Conservation (phyloP, 78 protist genomes). For the Guillardia theta region DNA sequence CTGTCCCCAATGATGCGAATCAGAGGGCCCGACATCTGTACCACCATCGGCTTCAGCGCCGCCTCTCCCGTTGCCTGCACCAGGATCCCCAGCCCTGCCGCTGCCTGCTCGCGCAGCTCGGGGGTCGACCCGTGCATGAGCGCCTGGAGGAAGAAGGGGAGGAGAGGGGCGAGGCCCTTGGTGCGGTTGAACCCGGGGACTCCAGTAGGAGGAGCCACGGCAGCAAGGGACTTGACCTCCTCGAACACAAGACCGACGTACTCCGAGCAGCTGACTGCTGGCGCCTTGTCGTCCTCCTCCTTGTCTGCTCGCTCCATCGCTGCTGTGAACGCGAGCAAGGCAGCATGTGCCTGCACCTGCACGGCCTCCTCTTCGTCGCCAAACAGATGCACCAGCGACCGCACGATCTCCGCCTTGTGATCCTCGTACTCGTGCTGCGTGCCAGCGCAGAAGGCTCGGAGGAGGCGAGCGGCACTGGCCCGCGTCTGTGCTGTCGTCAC, state of each 20-base stretch:
- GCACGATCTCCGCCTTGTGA: background rate
- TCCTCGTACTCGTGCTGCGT: constrained; percentile 31
- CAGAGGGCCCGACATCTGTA: constrained; percentile 85
- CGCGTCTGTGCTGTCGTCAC: background rate
- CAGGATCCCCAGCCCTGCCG: constrained; percentile 70
- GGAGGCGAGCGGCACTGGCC: background rate
- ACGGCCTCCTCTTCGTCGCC: background rate
- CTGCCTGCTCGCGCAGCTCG: constrained; percentile 82
- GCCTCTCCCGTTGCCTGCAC: constrained; percentile 57
- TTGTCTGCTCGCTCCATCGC: background rate
- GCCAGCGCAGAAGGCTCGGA: background rate
- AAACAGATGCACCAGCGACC: background rate
- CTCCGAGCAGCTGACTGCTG: background rate
- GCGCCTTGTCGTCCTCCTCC: background rate
- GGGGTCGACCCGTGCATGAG: constrained; percentile 69
- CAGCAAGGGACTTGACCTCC: background rate
- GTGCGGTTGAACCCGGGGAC: constrained; percentile 48
- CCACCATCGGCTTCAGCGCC: constrained; percentile 71
- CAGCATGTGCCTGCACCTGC: background rate
- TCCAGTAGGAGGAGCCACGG: background rate
- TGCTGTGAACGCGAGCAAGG: background rate
- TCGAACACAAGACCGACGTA: background rate
- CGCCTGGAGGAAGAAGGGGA: constrained; percentile 72
- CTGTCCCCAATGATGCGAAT: constrained; percentile 86
- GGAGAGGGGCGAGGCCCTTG: constrained; percentile 73